A percentile compares a stretch with the other conserved stretches of the same genome.
These are phyloP conservation scores for Syzygium oleosum DNA, from an alignment of 345 rosid species.

Conservation along the genomic window DNA sequence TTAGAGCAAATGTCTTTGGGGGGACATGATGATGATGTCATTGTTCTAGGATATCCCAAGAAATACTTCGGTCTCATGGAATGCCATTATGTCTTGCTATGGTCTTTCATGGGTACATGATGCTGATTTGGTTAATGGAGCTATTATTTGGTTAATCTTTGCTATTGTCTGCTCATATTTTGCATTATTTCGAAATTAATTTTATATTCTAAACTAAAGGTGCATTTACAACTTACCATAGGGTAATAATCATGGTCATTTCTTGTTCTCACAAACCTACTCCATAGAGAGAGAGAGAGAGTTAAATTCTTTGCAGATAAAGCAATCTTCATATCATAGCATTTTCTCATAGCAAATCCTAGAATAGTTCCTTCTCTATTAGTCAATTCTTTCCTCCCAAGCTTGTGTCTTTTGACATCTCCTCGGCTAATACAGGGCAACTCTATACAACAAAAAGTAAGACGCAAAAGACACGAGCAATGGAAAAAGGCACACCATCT, in stretches of 20 bases:
- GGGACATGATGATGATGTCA: too few relatives aligned
- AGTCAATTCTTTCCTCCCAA: not conserved
- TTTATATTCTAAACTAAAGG: not conserved
- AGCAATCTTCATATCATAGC: not conserved
- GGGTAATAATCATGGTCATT: not conserved
- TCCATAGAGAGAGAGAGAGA: not conserved
- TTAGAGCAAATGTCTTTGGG: too few relatives aligned
- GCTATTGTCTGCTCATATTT: too few relatives aligned
- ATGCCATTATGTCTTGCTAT: too few relatives aligned
- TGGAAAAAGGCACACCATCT: not conserved
- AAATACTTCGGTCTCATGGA: too few relatives aligned
- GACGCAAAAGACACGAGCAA: not conserved
- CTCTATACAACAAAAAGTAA: not conserved
- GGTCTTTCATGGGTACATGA: too few relatives aligned
- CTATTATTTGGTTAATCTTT: too few relatives aligned
- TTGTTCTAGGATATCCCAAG: too few relatives aligned
- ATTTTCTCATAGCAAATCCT: not conserved
- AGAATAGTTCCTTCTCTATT: not conserved
- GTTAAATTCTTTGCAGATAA: too few relatives aligned
- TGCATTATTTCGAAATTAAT: too few relatives aligned
- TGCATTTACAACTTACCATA: not conserved
- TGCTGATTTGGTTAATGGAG: too few relatives aligned
- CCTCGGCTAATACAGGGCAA: not conserved
- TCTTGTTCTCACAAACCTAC: not conserved
- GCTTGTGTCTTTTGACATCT: not conserved